These are phyloP conservation scores for Brachypodium distachyon DNA, from an alignment of 202 grass and related monocot genomes.

Conservation along the genomic window DNA sequence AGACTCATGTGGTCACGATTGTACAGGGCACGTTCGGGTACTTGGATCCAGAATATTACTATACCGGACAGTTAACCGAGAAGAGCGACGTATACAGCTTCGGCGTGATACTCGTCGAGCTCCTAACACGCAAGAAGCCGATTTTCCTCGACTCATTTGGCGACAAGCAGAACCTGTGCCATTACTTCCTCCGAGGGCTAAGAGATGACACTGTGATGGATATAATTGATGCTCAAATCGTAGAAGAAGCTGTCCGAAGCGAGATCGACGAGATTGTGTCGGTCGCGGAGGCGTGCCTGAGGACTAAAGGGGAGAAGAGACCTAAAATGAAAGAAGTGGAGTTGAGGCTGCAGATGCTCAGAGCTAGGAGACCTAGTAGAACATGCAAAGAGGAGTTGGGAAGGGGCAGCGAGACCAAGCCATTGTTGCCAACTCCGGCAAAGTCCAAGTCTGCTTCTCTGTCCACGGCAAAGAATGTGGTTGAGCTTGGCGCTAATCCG, in stretches of 20 bases:
- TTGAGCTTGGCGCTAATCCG: neutral
- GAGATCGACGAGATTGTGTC: neutral
- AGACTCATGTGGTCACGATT: neutral
- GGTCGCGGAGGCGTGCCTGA: neutral
- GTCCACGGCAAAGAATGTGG: neutral
- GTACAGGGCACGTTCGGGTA: conserved; percentile 1
- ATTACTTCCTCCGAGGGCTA: neutral
- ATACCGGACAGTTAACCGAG: neutral
- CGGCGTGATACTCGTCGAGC: neutral
- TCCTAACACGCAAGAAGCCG: conserved; percentile 2
- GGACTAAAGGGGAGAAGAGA: neutral
- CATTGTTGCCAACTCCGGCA: neutral
- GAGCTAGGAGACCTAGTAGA: neutral
- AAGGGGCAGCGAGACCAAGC: neutral
- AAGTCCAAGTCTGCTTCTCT: neutral
- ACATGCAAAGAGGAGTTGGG: neutral
- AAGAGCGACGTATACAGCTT: conserved; percentile 10
- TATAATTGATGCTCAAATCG: neutral
- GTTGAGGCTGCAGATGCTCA: neutral
- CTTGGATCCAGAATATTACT: neutral
- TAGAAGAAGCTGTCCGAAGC: neutral
- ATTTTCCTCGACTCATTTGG: neutral
- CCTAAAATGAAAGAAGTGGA: conserved; percentile 5
- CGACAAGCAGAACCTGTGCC: neutral
- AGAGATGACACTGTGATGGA: neutral